phyloP scores from a whole-genome alignment of 345 rosid genomes.

The Brassica carinata region DNA sequence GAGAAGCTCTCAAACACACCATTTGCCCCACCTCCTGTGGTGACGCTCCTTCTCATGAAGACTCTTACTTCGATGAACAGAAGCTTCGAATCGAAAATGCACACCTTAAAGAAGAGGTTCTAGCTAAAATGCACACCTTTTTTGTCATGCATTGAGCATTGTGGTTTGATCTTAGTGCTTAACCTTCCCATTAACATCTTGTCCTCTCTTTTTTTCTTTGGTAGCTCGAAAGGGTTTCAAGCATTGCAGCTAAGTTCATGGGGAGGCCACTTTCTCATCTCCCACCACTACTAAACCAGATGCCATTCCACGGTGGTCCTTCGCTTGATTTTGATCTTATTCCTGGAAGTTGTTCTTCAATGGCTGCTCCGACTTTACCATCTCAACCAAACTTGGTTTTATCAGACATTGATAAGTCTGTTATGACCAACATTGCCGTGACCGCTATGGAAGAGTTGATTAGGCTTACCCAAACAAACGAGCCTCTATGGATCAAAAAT shows the following conservation, averaged over 20 bases:
- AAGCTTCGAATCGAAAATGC: constrained; percentile 82
- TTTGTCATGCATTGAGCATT: constrained; percentile 23
- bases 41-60: constrained; percentile 71
- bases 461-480: constrained; percentile 74
- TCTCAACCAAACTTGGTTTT: constrained; percentile 53
- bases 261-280: constrained; percentile 94
- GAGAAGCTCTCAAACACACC: constrained; percentile 90
- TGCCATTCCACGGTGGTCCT: constrained; percentile 68
- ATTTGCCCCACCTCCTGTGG: constrained; percentile 96
- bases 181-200: neutral
- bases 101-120: constrained; percentile 89
- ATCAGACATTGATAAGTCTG: constrained; percentile 85
- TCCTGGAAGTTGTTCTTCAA: constrained; percentile 56
- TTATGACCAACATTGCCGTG: constrained; percentile 73
- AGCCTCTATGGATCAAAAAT: constrained; percentile 78
- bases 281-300: constrained; percentile 65
- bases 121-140: neutral
- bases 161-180: neutral
- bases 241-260: constrained; percentile 86
- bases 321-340: constrained; percentile 91
- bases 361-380: constrained; percentile 44
- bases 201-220: neutral
- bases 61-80: constrained; percentile 89
- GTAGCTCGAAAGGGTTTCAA: constrained; percentile 93
- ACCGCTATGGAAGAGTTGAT: constrained; percentile 83